Base-by-base conservation (phyloP, 2,329 filamentous ascomycete species). In the Myriosclerotinia duriaeana region DNA sequence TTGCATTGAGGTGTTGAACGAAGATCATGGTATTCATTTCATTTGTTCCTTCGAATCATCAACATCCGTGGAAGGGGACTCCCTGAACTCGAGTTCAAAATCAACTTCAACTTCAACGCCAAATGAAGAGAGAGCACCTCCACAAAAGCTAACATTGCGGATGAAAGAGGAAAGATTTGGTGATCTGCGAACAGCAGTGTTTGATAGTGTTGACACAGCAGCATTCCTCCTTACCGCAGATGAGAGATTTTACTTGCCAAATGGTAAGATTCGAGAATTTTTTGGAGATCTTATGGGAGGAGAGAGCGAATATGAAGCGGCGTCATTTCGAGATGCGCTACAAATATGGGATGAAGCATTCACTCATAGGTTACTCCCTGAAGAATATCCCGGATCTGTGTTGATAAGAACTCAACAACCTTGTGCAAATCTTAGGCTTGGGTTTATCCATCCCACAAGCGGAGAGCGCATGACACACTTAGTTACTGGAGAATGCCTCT, bases 401-500 rank as follows among this genome's bases (percentile, higher is more conserved):
- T 56, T 72, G 30, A 58, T 70, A 5, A 62, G 55, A n/a, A 42
- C 12, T 1, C 66, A 42, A 38, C 15, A 64, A 15, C 55, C 70
- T 3, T 71, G 70, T 36, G 60, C 56, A 7, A 20, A 68, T 48
- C 67, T 67, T 48, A 61, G 70, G 55, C 72, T 59, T 53, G 72
- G 72, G 14, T 69, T 72, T 44, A 61, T 55, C 2, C 67, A 72
- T 65, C 20, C 59, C 9, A 52, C 42, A 6, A 72, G 65, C 3
- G 64, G 69, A 20, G 64, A 68, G 12, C 70, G 60, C 40, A 53
- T 71, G 20, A 61, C 69, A 15, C 59, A 65, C 52, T 58, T 52
- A 26, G 55, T 72, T 14, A 69, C 58, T 63, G 71, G 71, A 11
- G 69, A 73, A 52, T 73, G 70, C 53, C 63, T 74, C 3, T 74